Evolutionary conservation across 106 monocot species (phyloP), one percentile per base, ranked within the genome.

Genomic region (Cymbidium sinense): DNA sequence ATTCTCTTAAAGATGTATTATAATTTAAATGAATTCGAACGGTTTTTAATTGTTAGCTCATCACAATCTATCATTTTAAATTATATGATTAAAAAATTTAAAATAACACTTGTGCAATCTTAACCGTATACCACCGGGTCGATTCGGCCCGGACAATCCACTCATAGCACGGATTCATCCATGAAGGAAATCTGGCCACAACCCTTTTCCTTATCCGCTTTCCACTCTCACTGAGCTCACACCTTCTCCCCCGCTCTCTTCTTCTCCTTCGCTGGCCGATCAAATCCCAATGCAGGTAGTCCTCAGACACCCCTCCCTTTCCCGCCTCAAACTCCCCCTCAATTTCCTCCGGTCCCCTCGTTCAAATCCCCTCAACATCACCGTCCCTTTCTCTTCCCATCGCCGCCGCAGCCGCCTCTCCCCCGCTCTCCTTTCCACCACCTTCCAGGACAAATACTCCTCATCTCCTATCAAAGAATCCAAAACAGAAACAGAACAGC

Each of bases 391-490:
- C 15, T 8, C 15, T 23, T 47, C 15, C 43, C 41, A 39, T 80
- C 71, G n/a, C 62, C 75, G 3, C 43, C 81, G 29, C 64, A 28
- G 33, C 43, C 50, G 11, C 31, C 64, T 21, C 70, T 69, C 37
- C 27, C 55, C 29, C 20, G 28, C 44, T 34, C 1, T 41, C 82
- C 82, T n/a, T 23, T 64, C 30, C 67, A 50, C 80, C 41, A 55
- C 76, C 77, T 80, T 87, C 85, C 88, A 87, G 41, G 89, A 88
- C 85, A 91, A 91, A 23, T 75, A 70, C 64, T 84, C 85, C 19
- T 34, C 33, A 8, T 27, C 84, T 20, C 44, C 70, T 3, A 27
- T 31, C 27, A 19, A 34, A 47, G 76, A 52, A 34, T 2, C 34
- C 1, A 25, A 70, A 35, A 70, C 75, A 18, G 54, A 12, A 23